Percentiles rank a stretch among this genome's conserved stretches.
Conservation (phyloP, 2,329 filamentous ascomycete genomes). For the Erysiphe neolycopersici region DNA sequence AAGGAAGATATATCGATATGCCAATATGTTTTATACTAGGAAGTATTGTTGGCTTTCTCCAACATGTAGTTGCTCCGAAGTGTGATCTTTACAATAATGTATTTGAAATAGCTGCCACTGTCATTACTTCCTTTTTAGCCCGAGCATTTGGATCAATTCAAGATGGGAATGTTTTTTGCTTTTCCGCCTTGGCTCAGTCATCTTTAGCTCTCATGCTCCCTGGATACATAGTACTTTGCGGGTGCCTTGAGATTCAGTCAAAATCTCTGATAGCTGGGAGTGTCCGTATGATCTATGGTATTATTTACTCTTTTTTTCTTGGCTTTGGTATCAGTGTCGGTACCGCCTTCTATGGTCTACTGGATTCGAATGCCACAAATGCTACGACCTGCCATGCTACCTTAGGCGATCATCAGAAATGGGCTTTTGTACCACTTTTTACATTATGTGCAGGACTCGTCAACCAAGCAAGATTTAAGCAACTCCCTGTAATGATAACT, state of each 20-base stretch:
- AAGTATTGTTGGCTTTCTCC: slow-evolving; percentile 39
- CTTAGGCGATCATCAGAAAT: slow-evolving; percentile 26
- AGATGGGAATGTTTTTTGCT: slow-evolving; percentile 27
- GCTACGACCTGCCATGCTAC: slow-evolving; percentile 19
- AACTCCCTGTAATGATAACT: slow-evolving; percentile 49
- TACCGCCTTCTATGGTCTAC: slow-evolving; percentile 25
- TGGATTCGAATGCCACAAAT: slow-evolving; percentile 21
- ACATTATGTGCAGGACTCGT: slow-evolving; percentile 47
- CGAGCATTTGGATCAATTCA: slow-evolving; percentile 34
- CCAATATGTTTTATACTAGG: slow-evolving; percentile 47
- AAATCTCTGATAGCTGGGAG: slow-evolving; percentile 27
- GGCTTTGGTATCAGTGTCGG: slow-evolving; percentile 30
- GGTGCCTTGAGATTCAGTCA: slow-evolving; percentile 27
- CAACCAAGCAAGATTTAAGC: slow-evolving; percentile 60
- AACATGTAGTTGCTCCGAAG: slow-evolving; percentile 39
- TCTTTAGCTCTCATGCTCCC: slow-evolving; percentile 40
- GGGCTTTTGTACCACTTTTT: slow-evolving; percentile 50
- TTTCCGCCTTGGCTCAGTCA: slow-evolving; percentile 35
- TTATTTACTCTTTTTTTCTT: slow-evolving; percentile 29
- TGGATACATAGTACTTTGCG: slow-evolving; percentile 33
- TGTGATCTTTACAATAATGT: slow-evolving; percentile 43
- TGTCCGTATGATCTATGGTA: slow-evolving; percentile 30
- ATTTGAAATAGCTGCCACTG: slow-evolving; percentile 33
- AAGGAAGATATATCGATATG: slow-evolving; percentile 42
- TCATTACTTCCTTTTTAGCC: slow-evolving; percentile 34